Percentiles rank a stretch among this genome's conserved stretches.
Conservation (phyloP, 2,329 filamentous ascomycete genomes). For the Neocatenulostroma microsporum region DNA sequence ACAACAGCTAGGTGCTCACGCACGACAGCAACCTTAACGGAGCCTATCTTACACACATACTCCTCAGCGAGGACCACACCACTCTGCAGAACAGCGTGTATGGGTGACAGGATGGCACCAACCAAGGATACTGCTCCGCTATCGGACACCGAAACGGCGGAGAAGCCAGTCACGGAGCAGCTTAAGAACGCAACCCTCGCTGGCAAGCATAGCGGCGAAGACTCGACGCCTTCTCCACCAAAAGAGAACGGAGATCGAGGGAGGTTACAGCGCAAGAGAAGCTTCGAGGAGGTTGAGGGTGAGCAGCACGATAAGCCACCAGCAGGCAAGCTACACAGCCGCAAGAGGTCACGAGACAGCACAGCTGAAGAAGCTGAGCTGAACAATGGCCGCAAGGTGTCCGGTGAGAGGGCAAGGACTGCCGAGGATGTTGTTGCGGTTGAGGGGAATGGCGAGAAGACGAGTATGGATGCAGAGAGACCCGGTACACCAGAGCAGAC, state of each 20-base stretch:
- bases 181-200: conserved; percentile 54
- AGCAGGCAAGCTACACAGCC: conserved; percentile 33
- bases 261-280: conserved; percentile 37
- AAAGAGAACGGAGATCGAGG: conserved; percentile 9
- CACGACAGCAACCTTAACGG: no score
- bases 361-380: conserved; percentile 28
- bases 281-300: conserved; percentile 38
- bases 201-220: conserved; percentile 19
- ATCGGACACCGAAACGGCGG: conserved; percentile 42
- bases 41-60: no score
- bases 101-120: no score
- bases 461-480: conserved; percentile 13
- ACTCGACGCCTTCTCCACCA: conserved; percentile 1
- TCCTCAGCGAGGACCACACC: no score
- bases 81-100: no score
- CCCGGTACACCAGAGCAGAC: conserved; percentile 16
- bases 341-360: conserved; percentile 43
- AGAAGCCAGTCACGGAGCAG: conserved; percentile 53
- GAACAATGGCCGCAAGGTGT: conserved; percentile 27
- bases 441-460: no score
- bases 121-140: conserved; percentile 1
- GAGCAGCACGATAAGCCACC: conserved; percentile 29
- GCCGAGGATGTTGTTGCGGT: no score
- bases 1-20: no score
- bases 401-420: conserved; percentile 25